A percentile compares a stretch with the other conserved stretches of the same genome.
These are phyloP conservation scores for Aspergillus intermedius DNA, from an alignment of 2,329 filamentous ascomycete genomes.

Conservation along the genomic window DNA sequence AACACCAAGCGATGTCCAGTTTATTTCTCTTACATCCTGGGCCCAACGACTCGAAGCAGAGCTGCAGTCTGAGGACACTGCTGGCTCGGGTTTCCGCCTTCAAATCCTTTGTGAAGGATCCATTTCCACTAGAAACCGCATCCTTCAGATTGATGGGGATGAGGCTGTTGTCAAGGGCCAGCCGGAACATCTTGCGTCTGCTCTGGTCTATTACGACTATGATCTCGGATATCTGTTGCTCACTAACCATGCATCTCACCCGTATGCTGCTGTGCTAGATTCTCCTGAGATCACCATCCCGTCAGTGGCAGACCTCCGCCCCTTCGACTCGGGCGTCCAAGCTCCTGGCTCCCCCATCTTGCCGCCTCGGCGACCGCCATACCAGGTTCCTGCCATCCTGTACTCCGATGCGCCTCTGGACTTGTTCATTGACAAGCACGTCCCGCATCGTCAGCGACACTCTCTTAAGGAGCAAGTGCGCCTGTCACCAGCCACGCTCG, in stretches of 20 bases:
- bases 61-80: conserved; percentile 44
- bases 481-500: conserved; percentile 43
- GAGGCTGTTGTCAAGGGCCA: conserved; percentile 13
- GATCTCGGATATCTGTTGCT: conserved; percentile 54
- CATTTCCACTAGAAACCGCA: conserved; percentile 43
- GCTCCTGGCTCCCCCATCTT: conserved; percentile 18
- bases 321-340: conserved; percentile 19
- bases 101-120: conserved; percentile 49
- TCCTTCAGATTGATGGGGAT: conserved; percentile 36
- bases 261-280: conserved; percentile 49
- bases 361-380: conserved; percentile 35
- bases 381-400: conserved; percentile 36
- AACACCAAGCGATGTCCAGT: conserved; percentile 47
- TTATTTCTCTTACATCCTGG: conserved; percentile 53
- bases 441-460: conserved; percentile 37
- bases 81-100: conserved; percentile 52
- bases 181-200: conserved; percentile 38
- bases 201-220: conserved; percentile 50
- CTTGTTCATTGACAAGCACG: conserved; percentile 37
- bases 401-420: conserved; percentile 34
- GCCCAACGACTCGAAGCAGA: conserved; percentile 52
- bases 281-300: conserved; percentile 33
- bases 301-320: conserved; percentile 18
- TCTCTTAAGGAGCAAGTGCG: conserved; percentile 41
- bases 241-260: conserved; percentile 42